Percentiles rank a stretch among this genome's conserved stretches.
phyloP scores from a whole-genome alignment of 2,329 filamentous ascomycete genomes.

The Pestalotiopsis sp. region DNA sequence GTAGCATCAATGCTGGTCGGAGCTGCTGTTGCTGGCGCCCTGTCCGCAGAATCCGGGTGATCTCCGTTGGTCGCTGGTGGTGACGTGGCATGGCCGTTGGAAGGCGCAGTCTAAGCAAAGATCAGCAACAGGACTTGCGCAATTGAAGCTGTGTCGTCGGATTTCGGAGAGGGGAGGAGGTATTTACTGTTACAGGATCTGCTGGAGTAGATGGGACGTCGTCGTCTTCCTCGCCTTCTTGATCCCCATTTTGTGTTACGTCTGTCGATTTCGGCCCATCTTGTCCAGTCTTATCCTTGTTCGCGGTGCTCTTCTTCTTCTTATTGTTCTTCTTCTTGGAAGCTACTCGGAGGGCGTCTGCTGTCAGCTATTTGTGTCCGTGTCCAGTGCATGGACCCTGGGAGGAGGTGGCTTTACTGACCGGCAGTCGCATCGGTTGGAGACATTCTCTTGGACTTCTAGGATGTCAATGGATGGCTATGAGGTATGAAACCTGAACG shows the following conservation, averaged over 20 bases:
- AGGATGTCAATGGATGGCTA: slow-evolving; percentile 14
- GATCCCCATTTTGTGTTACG: slow-evolving; percentile 25
- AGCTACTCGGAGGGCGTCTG: slow-evolving; percentile 30
- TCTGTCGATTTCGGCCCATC: slow-evolving; percentile 27
- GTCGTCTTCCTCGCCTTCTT: slow-evolving; percentile 35
- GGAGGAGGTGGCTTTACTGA: slow-evolving; percentile 20
- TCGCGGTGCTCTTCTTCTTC: slow-evolving; percentile 57
- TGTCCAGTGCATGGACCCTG: slow-evolving; percentile 4
- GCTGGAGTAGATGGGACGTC: slow-evolving; percentile 47
- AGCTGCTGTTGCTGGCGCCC: slow-evolving; percentile 12
- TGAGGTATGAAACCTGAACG: slow-evolving; percentile 10
- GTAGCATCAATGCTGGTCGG: neutral
- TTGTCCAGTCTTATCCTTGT: slow-evolving; percentile 44
- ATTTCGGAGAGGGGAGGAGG: slow-evolving; percentile 3
- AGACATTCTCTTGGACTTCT: slow-evolving; percentile 29
- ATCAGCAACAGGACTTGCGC: slow-evolving; percentile 2
- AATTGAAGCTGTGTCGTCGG: slow-evolving; percentile 16
- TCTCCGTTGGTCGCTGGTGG: slow-evolving; percentile 39
- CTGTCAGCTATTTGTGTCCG: slow-evolving; percentile 3
- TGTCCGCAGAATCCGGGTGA: slow-evolving; percentile 19
- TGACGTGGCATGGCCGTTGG: slow-evolving; percentile 40
- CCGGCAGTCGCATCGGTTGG: slow-evolving; percentile 31
- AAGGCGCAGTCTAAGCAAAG: slow-evolving; percentile 13
- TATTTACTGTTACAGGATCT: slow-evolving; percentile 34
- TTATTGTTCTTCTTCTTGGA: slow-evolving; percentile 60